A percentile compares a stretch with the other conserved stretches of the same genome.
These are phyloP conservation scores for Tulasnella sp. DNA, from an alignment of 768 basidiomycete genomes.

Conservation along the genomic window DNA sequence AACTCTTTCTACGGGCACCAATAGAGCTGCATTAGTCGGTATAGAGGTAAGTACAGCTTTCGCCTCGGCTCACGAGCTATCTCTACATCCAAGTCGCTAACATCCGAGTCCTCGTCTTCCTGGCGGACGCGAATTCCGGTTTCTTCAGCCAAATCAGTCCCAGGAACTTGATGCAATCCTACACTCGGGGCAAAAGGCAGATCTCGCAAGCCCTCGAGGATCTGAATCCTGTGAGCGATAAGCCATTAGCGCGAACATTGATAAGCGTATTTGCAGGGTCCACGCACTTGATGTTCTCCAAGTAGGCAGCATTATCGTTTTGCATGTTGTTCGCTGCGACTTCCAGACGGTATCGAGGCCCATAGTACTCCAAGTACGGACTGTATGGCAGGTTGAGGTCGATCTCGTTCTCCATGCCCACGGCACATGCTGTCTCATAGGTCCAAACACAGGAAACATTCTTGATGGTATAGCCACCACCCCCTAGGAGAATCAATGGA, in stretches of 20 bases:
- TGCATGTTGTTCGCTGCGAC: constrained; percentile 91
- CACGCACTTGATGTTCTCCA: constrained; percentile 67
- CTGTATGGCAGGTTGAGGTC: constrained; percentile 75
- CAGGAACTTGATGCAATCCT: constrained; percentile 71
- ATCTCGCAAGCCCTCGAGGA: constrained; percentile 43
- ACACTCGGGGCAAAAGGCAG: constrained; percentile 73
- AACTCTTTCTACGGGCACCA: background rate
- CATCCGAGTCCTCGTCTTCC: constrained; percentile 28
- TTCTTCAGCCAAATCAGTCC: constrained; percentile 42
- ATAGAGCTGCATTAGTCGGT: background rate
- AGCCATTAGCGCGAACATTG: constrained; percentile 24
- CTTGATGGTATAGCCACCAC: constrained; percentile 94
- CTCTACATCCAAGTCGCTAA: constrained; percentile 28
- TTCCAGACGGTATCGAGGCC: constrained; percentile 86
- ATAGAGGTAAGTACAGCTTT: background rate
- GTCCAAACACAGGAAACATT: constrained; percentile 94
- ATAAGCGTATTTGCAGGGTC: constrained; percentile 25
- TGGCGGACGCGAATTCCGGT: constrained; percentile 23
- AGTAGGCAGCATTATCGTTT: constrained; percentile 69
- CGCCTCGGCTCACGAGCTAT: constrained; percentile 26
- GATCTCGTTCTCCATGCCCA: constrained; percentile 72
- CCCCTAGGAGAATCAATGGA: constrained; percentile 84
- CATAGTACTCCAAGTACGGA: constrained; percentile 95
- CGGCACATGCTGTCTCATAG: constrained; percentile 90
- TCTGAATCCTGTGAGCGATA: constrained; percentile 23